A percentile compares a stretch with the other conserved stretches of the same genome.
These are phyloP conservation scores for Plasmopara halstedii DNA, from an alignment of 352 stramenopile species.

Conservation along the genomic window DNA sequence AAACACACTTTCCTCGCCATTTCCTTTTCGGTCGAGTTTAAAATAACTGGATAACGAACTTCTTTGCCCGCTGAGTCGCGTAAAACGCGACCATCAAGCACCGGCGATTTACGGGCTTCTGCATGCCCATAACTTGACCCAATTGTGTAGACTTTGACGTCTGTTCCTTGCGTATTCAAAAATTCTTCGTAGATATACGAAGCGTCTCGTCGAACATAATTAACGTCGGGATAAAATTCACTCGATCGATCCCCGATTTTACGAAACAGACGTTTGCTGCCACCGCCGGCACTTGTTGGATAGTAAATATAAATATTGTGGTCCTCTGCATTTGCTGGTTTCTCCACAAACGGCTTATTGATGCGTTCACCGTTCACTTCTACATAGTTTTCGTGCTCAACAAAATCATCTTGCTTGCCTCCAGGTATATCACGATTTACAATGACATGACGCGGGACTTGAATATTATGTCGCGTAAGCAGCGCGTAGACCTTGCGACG, in stretches of 20 bases:
- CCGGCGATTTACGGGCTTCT: constrained; percentile 97
- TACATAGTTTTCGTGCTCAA: constrained; percentile 80
- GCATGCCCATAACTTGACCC: constrained; percentile 98
- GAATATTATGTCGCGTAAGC: constrained; percentile 91
- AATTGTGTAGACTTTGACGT: constrained; percentile 99
- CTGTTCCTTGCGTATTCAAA: constrained; percentile 98
- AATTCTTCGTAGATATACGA: constrained; percentile 98
- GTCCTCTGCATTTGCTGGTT: constrained; percentile 98
- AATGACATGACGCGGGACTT: constrained; percentile 94
- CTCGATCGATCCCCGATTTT: constrained; percentile 93
- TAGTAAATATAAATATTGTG: constrained; percentile 99
- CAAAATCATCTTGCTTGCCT: constrained; percentile 48
- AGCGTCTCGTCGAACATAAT: constrained; percentile 91
- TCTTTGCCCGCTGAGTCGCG: constrained; percentile 97
- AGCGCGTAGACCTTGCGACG: constrained; percentile 94
- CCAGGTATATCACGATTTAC: constrained; percentile 89
- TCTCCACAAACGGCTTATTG: constrained; percentile 99
- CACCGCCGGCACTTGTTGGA: constrained; percentile 93
- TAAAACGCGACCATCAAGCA: constrained; percentile 92
- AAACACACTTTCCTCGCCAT: constrained; percentile 93
- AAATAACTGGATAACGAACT: constrained; percentile 98
- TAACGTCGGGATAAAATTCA: constrained; percentile 97
- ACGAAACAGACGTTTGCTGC: constrained; percentile 98
- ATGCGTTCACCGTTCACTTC: constrained; percentile 93
- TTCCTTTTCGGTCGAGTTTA: constrained; percentile 97